Evolutionary conservation across 2,329 filamentous ascomycete genomes (phyloP).

Genomic region (Microsporum ferrugineum): DNA sequence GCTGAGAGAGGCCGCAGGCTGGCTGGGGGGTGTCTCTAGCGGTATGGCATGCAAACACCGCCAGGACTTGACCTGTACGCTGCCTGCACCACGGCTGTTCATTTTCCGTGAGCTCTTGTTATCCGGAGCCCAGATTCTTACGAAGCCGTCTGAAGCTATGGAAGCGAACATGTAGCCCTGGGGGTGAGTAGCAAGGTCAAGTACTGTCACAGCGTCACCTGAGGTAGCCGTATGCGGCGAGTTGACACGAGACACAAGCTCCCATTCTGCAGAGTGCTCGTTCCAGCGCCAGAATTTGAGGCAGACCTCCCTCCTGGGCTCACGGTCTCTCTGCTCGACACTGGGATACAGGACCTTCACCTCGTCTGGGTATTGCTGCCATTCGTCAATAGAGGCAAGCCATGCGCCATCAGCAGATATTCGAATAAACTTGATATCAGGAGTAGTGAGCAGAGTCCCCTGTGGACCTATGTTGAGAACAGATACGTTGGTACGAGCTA

Average conservation of each 20-base stretch:
- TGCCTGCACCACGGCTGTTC: conserved; percentile 52
- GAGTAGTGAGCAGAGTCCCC: conserved; percentile 61
- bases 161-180: conserved; percentile 64
- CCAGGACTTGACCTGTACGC: conserved; percentile 59
- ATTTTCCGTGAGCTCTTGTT: conserved; percentile 20
- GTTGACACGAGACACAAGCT: conserved; percentile 72
- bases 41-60: conserved; percentile 49
- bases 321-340: conserved; percentile 9
- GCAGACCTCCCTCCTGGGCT: conserved; percentile 52
- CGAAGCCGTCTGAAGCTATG: conserved; percentile 64
- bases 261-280: conserved; percentile 47
- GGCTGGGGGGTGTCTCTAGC: conserved; percentile 29
- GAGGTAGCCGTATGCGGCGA: conserved; percentile 58
- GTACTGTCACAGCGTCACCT: conserved; percentile 45
- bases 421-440: conserved; percentile 61
- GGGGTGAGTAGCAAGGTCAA: conserved; percentile 64
- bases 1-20: conserved; percentile 52
- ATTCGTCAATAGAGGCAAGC: conserved; percentile 86
- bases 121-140: conserved; percentile 73
- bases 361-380: conserved; percentile 64
- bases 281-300: conserved; percentile 82
- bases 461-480: conserved; percentile 65
- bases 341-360: conserved; percentile 44
- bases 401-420: conserved; percentile 73
- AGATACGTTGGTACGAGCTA: conserved; percentile 79